Evolutionary conservation across 306 rosid species (phyloP), one percentile per base, ranked within the genome.

Genomic region (Fagus crenata): DNA sequence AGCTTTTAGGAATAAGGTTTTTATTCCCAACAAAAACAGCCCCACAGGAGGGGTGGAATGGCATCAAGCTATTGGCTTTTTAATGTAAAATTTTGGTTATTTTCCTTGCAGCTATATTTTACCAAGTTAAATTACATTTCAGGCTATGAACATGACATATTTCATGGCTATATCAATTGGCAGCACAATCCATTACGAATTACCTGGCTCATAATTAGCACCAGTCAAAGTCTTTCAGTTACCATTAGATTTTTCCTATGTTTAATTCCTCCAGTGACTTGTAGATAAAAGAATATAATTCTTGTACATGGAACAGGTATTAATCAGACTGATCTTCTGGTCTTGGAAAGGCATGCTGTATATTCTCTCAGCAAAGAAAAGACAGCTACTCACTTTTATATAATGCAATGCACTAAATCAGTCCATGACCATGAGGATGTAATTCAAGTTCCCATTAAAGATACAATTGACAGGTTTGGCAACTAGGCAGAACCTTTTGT

Each of bases 361-460:
- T 91, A 89, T 83, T 91, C 96, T 76, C 78, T 79, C 46, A 81
- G 84, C 86, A 90, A 86, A 86, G 92, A 83, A 74, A 93, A 87
- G 90, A 72, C 80, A 74, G 87, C 90, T 51, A 79, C 86, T 80
- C 84, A 78, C 77, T 90, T 91, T 81, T 91, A 79, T 74, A 86
- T 91, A 53, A 90, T 91, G 83, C 90, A 79, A 73, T 91, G 90
- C 85, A 71, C 83, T 77, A 53, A 53, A 75, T 59, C 79, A 5
- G 67, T 74, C 75, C 49, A 70, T n/a, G n/a, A n/a, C n/a, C n/a
- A n/a, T 40, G 85, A 78, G 68, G 82, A 73, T 40, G 81, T 72
- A 53, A 9, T 75, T 85, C 77, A 39, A 79, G 61, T 87, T 81
- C 91, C 97, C 32, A 72, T 91, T 68, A 83, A 85, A 78, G 92